These are phyloP conservation scores for Trapa bicornis DNA, from an alignment of 345 rosid genomes.

Conservation along the genomic window DNA sequence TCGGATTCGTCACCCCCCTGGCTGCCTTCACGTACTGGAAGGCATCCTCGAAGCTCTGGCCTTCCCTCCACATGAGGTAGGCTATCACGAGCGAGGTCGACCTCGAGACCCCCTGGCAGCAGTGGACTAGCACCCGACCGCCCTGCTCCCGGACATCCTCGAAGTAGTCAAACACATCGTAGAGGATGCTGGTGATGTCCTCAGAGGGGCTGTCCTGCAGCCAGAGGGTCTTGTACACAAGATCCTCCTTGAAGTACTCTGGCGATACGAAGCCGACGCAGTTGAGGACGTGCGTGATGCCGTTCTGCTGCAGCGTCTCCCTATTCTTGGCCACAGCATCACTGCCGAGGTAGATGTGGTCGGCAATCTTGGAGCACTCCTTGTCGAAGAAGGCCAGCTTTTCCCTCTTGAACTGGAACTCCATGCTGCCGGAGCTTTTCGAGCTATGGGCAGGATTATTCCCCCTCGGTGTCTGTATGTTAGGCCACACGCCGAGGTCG, in stretches of 20 bases:
- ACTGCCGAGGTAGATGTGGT: constrained; percentile 54
- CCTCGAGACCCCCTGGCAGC: constrained; percentile 61
- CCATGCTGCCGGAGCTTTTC: constrained; percentile 9
- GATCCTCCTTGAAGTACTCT: constrained; percentile 63
- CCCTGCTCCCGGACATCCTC: constrained; percentile 64
- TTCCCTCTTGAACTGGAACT: constrained; percentile 50
- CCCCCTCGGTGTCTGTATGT: constrained; percentile 54
- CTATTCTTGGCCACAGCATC: constrained; percentile 67
- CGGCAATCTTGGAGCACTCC: constrained; percentile 63
- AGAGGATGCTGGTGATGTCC: constrained; percentile 61
- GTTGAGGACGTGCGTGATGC: constrained; percentile 62
- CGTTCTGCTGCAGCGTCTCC: constrained; percentile 41
- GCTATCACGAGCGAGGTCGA: constrained; percentile 64
- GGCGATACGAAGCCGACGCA: constrained; percentile 71
- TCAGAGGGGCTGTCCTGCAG: constrained; percentile 56
- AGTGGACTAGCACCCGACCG: constrained; percentile 57
- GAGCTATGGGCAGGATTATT: constrained; percentile 16
- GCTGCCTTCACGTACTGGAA: constrained; percentile 62
- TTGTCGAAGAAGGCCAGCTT: constrained; percentile 61
- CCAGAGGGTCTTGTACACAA: constrained; percentile 69
- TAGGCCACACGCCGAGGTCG: constrained; percentile 72
- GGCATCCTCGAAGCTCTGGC: constrained; percentile 67
- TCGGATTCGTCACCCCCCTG: constrained; percentile 59
- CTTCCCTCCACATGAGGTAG: constrained; percentile 68
- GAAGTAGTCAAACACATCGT: constrained; percentile 71